These are phyloP conservation scores for Erysiphe neolycopersici DNA, from an alignment of 2,329 filamentous ascomycete species.

Conservation along the genomic window DNA sequence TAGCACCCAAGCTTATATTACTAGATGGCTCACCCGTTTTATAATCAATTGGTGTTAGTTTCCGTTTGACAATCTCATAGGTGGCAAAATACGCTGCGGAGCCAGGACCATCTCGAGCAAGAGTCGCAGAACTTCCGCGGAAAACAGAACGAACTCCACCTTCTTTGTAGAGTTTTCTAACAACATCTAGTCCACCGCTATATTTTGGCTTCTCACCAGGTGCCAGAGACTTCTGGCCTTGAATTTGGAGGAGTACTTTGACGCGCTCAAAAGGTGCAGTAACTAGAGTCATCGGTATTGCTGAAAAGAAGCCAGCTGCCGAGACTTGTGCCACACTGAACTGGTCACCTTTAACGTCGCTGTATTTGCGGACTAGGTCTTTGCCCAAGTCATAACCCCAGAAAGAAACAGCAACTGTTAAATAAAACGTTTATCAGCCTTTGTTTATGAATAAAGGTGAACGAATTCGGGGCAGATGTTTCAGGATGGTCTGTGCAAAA, in stretches of 20 bases:
- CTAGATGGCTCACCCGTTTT: conserved; percentile 44
- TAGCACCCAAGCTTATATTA: conserved; percentile 52
- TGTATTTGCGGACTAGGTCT: conserved; percentile 45
- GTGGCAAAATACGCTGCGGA: conserved; percentile 90
- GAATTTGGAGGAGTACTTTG: conserved; percentile 93
- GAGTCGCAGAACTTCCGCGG: conserved; percentile 67
- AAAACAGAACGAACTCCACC: conserved; percentile 82
- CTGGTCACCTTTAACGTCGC: conserved; percentile 37
- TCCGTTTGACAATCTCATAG: conserved; percentile 86
- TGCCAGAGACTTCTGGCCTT: conserved; percentile 63
- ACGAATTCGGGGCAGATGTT: too few relatives aligned
- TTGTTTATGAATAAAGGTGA: too few relatives aligned
- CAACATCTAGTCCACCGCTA: conserved; percentile 65
- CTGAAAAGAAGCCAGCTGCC: conserved; percentile 87
- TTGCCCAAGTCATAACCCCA: conserved; percentile 95
- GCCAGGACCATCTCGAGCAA: conserved; percentile 81
- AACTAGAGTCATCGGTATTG: conserved; percentile 90
- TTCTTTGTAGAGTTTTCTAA: conserved; percentile 74
- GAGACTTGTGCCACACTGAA: conserved; percentile 73
- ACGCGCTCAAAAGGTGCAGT: conserved; percentile 98
- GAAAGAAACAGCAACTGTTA: conserved; percentile 37
- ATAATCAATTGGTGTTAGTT: conserved; percentile 58
- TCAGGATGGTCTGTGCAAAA: neutral
- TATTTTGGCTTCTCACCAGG: conserved; percentile 88
- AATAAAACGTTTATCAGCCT: neutral